Evolutionary conservation across 2,329 filamentous ascomycete species (phyloP), one percentile per base, ranked within the genome.

Genomic region (Claviceps paspali): DNA sequence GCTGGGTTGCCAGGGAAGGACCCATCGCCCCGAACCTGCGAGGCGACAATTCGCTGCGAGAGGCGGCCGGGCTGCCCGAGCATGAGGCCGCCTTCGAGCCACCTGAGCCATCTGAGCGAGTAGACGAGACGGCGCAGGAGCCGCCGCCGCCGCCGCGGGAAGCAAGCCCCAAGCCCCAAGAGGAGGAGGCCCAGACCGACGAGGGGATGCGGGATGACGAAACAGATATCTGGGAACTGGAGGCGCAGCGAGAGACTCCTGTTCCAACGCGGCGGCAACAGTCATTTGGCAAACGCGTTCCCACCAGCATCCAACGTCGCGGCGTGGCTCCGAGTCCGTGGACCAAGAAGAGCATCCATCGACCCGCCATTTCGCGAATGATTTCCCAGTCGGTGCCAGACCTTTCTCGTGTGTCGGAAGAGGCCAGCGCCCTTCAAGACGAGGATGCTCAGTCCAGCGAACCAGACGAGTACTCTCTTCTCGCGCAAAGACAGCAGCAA

Each of bases 211-310:
- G 33, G 19, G 59, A 60, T 19, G 64, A 65, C n/a, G 62, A 63
- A 3, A 65, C 64, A 9, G 57, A 76, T 43, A 61, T 76, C 9
- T 76, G 71, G 70, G 70, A 68, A 23, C 48, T 73, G 18, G 72
- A 76, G 48, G 71, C 70, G 9, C 60, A 64, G 37, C 63, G 70
- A 10, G 55, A 60, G 6, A 60, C 60, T 1, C 63, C 65, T 8
- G 51, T 44, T 5, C 46, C 52, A 17, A 36, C 45, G 24, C 46
- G 46, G n/a, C 19, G 15, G 18, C 48, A 55, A 18, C 51, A 51
- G 29, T 47, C 52, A 2, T 56, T 57, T 28, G 51, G 49, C 33
- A 52, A 40, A 21, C 43, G 46, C 8, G 41, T 49, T 3, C 44
- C 44, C n/a, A 38, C 46, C 6, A 43, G 45, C 17, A 27, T 41